phyloP scores from a whole-genome alignment of 805 yeast species.

The Candida pini region DNA sequence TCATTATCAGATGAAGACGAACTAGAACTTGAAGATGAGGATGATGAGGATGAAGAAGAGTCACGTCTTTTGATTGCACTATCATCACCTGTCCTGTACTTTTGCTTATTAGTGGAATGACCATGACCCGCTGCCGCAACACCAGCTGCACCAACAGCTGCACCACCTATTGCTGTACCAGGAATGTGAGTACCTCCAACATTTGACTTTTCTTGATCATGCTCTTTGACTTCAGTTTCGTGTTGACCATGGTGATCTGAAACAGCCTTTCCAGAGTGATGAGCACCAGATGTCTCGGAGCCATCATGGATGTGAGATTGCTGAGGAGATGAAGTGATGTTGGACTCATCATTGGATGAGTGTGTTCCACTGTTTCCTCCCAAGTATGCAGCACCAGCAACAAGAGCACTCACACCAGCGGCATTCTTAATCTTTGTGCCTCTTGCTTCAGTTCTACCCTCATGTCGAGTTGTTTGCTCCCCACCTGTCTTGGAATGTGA shows the following conservation, averaged over 20 bases:
- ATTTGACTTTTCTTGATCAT: neutral
- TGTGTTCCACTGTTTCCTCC: constrained; percentile 1
- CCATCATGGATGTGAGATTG: neutral
- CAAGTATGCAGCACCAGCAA: constrained; percentile 11
- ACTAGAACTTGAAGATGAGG: too few species aligned
- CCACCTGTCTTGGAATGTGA: too few species aligned
- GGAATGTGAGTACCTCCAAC: neutral
- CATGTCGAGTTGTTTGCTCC: too few species aligned
- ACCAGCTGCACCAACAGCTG: constrained; percentile 2
- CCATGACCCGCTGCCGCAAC: neutral
- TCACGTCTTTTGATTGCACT: too few species aligned
- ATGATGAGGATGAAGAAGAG: too few species aligned
- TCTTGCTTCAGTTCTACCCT: neutral
- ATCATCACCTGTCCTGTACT: too few species aligned
- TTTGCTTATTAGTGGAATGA: neutral
- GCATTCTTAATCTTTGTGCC: neutral
- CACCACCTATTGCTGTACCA: constrained; percentile 3
- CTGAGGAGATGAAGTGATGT: neutral
- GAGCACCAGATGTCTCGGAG: neutral
- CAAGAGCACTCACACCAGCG: constrained; percentile 4
- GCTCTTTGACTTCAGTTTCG: neutral
- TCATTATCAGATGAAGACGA: neutral
- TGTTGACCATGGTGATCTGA: neutral
- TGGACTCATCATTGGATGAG: neutral
- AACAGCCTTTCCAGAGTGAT: neutral